A percentile compares a stretch with the other conserved stretches of the same genome.
phyloP scores from a whole-genome alignment of 78 protist genomes.

The Bigelowiella natans region DNA sequence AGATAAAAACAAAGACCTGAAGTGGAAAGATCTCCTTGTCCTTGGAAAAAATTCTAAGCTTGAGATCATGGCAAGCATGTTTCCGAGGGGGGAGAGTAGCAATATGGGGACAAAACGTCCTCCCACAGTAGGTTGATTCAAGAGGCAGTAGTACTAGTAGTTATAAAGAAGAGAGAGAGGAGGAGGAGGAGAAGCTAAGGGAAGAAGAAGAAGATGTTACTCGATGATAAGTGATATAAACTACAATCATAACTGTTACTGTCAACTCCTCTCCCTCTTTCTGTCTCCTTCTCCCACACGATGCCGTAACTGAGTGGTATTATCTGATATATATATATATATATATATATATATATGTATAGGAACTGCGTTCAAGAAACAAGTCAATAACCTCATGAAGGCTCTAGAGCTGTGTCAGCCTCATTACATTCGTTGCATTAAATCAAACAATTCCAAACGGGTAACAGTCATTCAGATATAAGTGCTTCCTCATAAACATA shows the following conservation, averaged over 20 bases:
- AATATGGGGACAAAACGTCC: neutral
- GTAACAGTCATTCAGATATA: neutral
- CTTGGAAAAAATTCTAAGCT: neutral
- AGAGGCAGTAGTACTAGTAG: too few species aligned
- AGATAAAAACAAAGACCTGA: neutral
- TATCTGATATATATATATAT: neutral
- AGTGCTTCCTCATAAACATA: too few species aligned
- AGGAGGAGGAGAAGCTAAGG: too few species aligned
- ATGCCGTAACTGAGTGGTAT: too few species aligned
- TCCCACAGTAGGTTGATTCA: too few species aligned
- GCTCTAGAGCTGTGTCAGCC: neutral
- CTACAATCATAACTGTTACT: too few species aligned
- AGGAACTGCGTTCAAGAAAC: neutral
- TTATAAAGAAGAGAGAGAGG: too few species aligned
- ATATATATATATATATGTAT: neutral
- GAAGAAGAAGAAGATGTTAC: too few species aligned
- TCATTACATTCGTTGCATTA: constrained; percentile 6
- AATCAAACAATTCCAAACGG: neutral
- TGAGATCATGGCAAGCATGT: neutral
- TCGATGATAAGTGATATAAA: too few species aligned
- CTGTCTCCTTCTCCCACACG: too few species aligned
- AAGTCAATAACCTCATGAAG: neutral
- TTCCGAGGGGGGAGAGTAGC: neutral
- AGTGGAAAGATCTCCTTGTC: neutral
- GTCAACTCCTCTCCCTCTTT: too few species aligned